phyloP scores from a whole-genome alignment of 106 monocot genomes.

The Dendrobium chrysotoxum region DNA sequence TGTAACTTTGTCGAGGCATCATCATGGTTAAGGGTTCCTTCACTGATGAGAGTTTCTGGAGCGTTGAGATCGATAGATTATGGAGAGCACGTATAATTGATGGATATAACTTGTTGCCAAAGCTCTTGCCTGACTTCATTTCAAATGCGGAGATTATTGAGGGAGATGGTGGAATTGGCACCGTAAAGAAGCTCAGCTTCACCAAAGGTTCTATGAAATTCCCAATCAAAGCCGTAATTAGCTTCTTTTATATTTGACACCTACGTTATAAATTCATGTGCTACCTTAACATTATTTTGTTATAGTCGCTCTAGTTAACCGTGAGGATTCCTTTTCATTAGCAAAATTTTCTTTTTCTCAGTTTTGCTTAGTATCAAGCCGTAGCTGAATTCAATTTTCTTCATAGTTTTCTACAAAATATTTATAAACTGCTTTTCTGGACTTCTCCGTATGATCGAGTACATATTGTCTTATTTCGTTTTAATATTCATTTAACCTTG shows the following conservation, averaged over 20 bases:
- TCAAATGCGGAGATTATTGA: conserved; percentile 7
- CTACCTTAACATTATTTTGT: too few relatives aligned
- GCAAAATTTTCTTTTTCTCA: too few relatives aligned
- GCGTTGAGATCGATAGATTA: conserved; percentile 5
- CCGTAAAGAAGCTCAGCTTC: conserved; percentile 1
- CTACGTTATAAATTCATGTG: too few relatives aligned
- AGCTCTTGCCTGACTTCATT: conserved; percentile 9
- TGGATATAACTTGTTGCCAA: conserved; percentile 7
- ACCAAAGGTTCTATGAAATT: conserved; percentile 2
- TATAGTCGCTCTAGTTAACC: background rate
- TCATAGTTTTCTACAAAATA: too few relatives aligned
- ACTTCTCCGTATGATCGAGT: too few relatives aligned
- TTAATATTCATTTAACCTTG: too few relatives aligned
- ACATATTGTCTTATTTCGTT: too few relatives aligned
- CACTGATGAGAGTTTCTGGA: background rate
- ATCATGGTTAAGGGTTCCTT: conserved; percentile 13
- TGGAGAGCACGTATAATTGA: conserved; percentile 15
- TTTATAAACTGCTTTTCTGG: too few relatives aligned
- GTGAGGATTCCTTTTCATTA: background rate
- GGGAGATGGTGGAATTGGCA: conserved; percentile 21
- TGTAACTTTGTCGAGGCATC: too few relatives aligned
- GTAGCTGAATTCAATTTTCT: background rate
- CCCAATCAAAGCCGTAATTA: too few relatives aligned
- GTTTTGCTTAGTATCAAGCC: background rate
- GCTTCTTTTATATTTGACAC: too few relatives aligned